Base-by-base conservation (phyloP, 805 yeast genomes). In the Nakazawaea peltata region DNA sequence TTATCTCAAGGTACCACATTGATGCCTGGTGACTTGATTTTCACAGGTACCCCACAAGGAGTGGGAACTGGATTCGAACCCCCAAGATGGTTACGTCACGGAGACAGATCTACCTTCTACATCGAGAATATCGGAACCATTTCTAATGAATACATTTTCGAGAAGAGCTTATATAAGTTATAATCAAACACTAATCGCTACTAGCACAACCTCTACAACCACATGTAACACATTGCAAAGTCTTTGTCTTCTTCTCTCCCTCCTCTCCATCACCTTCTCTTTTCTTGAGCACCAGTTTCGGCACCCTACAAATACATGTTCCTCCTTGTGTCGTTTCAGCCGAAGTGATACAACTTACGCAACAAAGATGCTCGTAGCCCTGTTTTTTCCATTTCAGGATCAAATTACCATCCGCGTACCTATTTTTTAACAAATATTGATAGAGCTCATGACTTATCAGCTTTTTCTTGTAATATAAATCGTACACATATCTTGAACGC, bases 191-290 rank as follows among this genome's bases (percentile, higher is more conserved):
- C 15, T 17, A 83, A 50, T 82, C 92, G 14, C 75, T 67, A 48
- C 87, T 80, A 2, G 90, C 73, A 52, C 95, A 85, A 5, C 95
- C 95, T 41, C 68, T 61, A 48, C 95, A 85, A 0, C 95, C 95
- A 62, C 95, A 85, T 21, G 78, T 81, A 5, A 80, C 67, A 53
- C 94, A 85, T 44, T 77, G 70, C 11, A 70, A 61, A 41, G 63
- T 62, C 24, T 58, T 54, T 6, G 48, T 44, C 5, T 48, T 33
- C 28, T 33, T 24, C 2, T 48, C 55, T 4, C 56, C 44, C 55
- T 25, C 41, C 38, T 33, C 48, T 40, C 19, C 54, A 46, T 52
- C 22, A 48, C 44, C 41, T 34, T 44, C 26, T 44, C 16, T 50
- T 58, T 42, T 55, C 60, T 34, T 46, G 56, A 76, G 50, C 3